Evolutionary conservation across 1,284 basidiomycete genomes (phyloP).

Genomic region (Apiotrichum akiyoshidainum): DNA sequence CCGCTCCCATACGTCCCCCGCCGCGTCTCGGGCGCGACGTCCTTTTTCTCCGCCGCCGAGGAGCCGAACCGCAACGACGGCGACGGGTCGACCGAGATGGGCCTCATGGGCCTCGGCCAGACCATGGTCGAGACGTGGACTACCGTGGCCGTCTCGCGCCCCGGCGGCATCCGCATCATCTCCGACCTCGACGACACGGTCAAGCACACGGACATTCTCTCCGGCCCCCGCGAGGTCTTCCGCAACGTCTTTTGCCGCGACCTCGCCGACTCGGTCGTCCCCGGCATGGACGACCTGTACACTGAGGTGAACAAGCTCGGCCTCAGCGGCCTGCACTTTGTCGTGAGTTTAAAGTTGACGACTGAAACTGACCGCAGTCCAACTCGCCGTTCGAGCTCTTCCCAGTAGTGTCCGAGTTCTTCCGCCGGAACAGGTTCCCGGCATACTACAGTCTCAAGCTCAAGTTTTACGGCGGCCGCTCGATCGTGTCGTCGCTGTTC

Average conservation of each 20-base stretch:
- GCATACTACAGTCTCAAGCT: slow-evolving; percentile 59
- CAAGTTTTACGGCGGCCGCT: slow-evolving; percentile 75
- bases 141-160: slow-evolving; percentile 24
- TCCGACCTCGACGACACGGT: slow-evolving; percentile 95
- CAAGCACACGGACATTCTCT: slow-evolving; percentile 70
- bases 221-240: slow-evolving; percentile 71
- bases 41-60: slow-evolving; percentile 14
- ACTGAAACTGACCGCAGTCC: slow-evolving; percentile 56
- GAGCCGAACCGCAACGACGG: slow-evolving; percentile 21
- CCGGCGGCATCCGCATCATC: slow-evolving; percentile 63
- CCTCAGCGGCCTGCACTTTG: slow-evolving; percentile 77
- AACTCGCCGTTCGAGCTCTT: slow-evolving; percentile 87
- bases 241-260: slow-evolving; percentile 55
- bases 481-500: slow-evolving; percentile 73
- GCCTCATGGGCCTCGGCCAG: slow-evolving; percentile 24
- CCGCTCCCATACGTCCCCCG: background rate
- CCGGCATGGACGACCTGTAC: slow-evolving; percentile 84
- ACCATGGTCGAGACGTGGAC: slow-evolving; percentile 21
- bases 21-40: slow-evolving; percentile 4
- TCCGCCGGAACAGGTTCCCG: slow-evolving; percentile 60
- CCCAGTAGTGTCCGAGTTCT: slow-evolving; percentile 72
- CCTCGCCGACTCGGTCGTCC: slow-evolving; percentile 71
- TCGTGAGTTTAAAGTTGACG: slow-evolving; percentile 57
- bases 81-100: slow-evolving; percentile 22
- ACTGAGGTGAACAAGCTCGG: slow-evolving; percentile 59